Evolutionary conservation across 805 yeast genomes (phyloP).

Genomic region (Ascoidea asiatica): DNA sequence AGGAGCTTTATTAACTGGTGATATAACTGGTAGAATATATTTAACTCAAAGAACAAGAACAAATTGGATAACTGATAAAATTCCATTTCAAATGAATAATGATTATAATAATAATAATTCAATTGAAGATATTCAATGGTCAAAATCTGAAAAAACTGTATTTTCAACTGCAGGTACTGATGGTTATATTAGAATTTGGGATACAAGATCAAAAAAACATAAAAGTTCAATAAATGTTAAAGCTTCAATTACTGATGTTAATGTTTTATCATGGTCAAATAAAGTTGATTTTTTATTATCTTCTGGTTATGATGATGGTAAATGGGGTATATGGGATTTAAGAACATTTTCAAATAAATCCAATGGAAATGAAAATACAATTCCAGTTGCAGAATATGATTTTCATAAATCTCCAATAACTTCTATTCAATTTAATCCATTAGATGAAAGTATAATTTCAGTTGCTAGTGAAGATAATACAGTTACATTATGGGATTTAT

Average conservation of each 20-base stretch:
- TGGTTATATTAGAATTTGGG: constrained; percentile 91
- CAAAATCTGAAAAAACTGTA: constrained; percentile 80
- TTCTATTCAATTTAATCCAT: constrained; percentile 85
- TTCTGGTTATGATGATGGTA: constrained; percentile 94
- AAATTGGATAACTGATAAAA: constrained; percentile 76
- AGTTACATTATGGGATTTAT: constrained; percentile 94
- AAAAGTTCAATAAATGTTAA: constrained; percentile 76
- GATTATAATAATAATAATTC: constrained; percentile 58
- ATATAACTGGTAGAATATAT: constrained; percentile 70
- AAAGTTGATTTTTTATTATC: constrained; percentile 81
- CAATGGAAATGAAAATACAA: constrained; percentile 22
- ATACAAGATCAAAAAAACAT: constrained; percentile 84
- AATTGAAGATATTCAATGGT: constrained; percentile 97
- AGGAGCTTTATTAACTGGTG: constrained; percentile 83
- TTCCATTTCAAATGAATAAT: constrained; percentile 51
- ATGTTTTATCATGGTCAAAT: constrained; percentile 91
- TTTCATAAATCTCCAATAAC: constrained; percentile 94
- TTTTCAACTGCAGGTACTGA: constrained; percentile 93
- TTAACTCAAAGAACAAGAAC: constrained; percentile 65
- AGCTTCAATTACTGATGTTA: constrained; percentile 76
- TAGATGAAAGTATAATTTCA: constrained; percentile 90
- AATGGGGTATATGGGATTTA: constrained; percentile 97
- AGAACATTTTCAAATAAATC: constrained; percentile 72
- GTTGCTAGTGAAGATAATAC: constrained; percentile 96
- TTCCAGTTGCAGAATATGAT: constrained; percentile 88